Percentiles rank a stretch among this genome's conserved stretches.
Conservation (phyloP, 2,329 filamentous ascomycete species). For the Aureobasidium sp. region DNA sequence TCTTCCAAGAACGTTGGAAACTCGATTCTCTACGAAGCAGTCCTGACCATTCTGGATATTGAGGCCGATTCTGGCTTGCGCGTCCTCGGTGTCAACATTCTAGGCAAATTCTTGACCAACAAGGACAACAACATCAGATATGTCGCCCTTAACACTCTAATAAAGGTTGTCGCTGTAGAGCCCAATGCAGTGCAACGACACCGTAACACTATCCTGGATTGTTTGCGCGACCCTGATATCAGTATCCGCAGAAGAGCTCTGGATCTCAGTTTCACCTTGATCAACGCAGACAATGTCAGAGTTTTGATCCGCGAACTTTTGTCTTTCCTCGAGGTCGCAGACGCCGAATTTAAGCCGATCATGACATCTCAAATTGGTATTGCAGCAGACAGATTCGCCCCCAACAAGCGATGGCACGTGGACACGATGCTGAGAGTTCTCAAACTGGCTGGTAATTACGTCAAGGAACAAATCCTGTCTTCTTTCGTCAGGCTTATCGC, state of each 20-base stretch:
- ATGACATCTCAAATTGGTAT: conserved; percentile 99
- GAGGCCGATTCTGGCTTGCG: conserved; percentile 92
- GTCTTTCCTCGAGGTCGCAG: conserved; percentile 91
- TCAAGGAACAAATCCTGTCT: conserved; percentile 95
- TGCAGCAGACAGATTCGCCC: conserved; percentile 89
- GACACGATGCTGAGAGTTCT: conserved; percentile 94
- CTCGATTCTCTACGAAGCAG: conserved; percentile 93
- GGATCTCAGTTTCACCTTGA: conserved; percentile 94
- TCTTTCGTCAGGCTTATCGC: conserved; percentile 94
- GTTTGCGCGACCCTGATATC: conserved; percentile 91
- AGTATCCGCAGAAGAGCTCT: conserved; percentile 93
- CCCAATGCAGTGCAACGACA: conserved; percentile 96
- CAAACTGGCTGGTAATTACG: conserved; percentile 89
- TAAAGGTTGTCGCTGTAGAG: conserved; percentile 96
- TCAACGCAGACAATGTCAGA: conserved; percentile 93
- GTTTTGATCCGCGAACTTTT: conserved; percentile 88
- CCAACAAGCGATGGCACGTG: conserved; percentile 96
- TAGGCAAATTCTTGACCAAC: conserved; percentile 97
- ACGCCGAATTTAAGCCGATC: conserved; percentile 96
- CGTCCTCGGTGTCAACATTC: conserved; percentile 93
- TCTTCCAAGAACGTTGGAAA: conserved; percentile 98
- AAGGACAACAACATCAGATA: conserved; percentile 99
- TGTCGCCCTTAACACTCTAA: conserved; percentile 90
- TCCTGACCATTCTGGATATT: conserved; percentile 94
- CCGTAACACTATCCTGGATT: conserved; percentile 94